Evolutionary conservation across 768 basidiomycete species (phyloP), one percentile per base, ranked within the genome.

Genomic region (Boletus vinaceobasis): DNA sequence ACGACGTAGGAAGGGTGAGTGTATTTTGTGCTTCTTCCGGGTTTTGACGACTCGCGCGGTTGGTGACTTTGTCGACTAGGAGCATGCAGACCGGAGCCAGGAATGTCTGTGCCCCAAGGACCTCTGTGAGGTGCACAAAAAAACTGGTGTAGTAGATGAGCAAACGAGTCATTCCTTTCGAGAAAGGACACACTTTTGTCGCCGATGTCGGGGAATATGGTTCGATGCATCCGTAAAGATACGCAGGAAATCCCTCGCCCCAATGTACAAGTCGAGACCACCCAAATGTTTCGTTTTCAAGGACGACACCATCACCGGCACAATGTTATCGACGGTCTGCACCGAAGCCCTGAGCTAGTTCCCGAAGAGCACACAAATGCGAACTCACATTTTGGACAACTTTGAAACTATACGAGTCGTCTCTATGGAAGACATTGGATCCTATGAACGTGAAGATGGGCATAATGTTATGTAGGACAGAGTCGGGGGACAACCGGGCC

Each of bases 371-470:
- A 21, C 15, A 39, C 11, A 14, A 31, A 48, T 1, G 56, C 1
- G 0, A 27, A 46, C 74, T 42, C 50, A 92, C 93, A 79, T 89
- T 90, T 68, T 98, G 94, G 2, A 98, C 91, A 9, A 98, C 94
- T 36, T 85, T 84, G 77, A 97, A 96, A 65, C 90, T 95, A 72
- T 96, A 95, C 0, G 88, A 83, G 67, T 99, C 97, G 60, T 99
- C 97, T 44, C 94, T 82, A 65, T 97, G 96, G 76, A 98, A 91
- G 17, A 98, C 87, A 58, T 93, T 95, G n/a, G 95, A 92, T 19
- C 97, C 96, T 93, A 98, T 98, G 74, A 98, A 98, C 0, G 95
- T 98, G 76, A 99, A 98, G 43, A 99, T 86, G 4, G 97, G 96
- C 92, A 99, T 97, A 48, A 98, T 81, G 61, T 96, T 93, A 65